Conservation (phyloP, 202 grass and related monocot species). For the Brachypodium distachyon region DNA sequence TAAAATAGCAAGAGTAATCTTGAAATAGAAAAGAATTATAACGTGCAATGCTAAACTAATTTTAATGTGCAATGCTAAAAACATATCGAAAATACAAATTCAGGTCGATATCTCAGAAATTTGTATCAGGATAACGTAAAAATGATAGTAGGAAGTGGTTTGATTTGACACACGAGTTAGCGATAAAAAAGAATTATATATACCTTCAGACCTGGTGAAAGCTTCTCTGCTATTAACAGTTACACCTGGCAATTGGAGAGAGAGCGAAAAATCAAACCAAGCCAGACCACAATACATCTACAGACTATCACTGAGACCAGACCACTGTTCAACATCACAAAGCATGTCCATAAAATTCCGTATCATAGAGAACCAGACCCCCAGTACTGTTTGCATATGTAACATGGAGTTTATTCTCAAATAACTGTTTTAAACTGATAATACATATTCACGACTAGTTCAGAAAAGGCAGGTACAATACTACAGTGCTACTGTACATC, state of each 20-base stretch:
- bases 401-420: neutral
- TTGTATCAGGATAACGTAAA: neutral
- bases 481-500: neutral
- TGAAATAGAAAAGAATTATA: neutral
- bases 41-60: neutral
- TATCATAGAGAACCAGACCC: neutral
- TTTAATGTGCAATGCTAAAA: neutral
- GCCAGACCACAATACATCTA: neutral
- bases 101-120: neutral
- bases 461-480: neutral
- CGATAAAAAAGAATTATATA: neutral
- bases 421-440: no score
- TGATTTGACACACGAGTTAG: neutral
- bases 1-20: neutral
- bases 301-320: neutral
- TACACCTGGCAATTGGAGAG: constrained; percentile 48
- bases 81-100: neutral
- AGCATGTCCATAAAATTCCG: neutral
- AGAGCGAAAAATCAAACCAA: constrained; percentile 17
- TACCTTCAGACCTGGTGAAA: constrained; percentile 64
- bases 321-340: neutral
- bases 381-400: neutral
- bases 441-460: neutral
- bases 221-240: constrained; percentile 48
- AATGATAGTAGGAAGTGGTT: neutral